Evolutionary conservation across 2,329 filamentous ascomycete species (phyloP).

Genomic region (Septoria linicola): DNA sequence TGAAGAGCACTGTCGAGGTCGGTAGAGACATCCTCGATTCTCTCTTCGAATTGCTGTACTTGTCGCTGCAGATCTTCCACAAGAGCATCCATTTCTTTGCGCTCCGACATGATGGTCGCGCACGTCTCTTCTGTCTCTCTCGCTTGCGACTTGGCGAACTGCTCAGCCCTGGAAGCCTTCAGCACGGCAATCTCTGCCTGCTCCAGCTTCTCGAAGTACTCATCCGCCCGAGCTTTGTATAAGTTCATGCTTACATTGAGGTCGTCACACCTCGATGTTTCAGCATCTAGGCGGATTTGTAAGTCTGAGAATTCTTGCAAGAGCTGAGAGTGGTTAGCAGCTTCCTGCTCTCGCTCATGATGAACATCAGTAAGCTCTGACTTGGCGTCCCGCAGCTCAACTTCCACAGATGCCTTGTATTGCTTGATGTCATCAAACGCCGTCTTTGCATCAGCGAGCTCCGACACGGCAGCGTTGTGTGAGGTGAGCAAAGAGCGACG

Average conservation of each 20-base stretch:
- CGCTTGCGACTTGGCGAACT: slow-evolving; percentile 87
- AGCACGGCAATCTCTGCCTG: slow-evolving; percentile 94
- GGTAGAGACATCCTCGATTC: slow-evolving; percentile 84
- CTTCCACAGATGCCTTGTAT: slow-evolving; percentile 73
- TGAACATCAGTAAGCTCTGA: slow-evolving; percentile 82
- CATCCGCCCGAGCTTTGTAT: slow-evolving; percentile 89
- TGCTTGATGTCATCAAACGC: slow-evolving; percentile 86
- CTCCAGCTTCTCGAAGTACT: slow-evolving; percentile 96
- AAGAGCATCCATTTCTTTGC: slow-evolving; percentile 81
- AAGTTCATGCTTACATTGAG: slow-evolving; percentile 78
- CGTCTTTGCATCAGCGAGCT: slow-evolving; percentile 81
- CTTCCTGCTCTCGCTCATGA: slow-evolving; percentile 78
- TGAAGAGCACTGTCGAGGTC: slow-evolving; percentile 83
- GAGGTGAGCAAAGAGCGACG: slow-evolving; percentile 76
- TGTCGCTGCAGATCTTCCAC: slow-evolving; percentile 89
- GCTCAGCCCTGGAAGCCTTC: slow-evolving; percentile 86
- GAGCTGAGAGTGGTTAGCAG: slow-evolving; percentile 81
- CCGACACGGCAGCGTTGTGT: slow-evolving; percentile 80
- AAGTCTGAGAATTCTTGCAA: slow-evolving; percentile 90
- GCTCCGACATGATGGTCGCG: slow-evolving; percentile 84
- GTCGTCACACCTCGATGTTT: slow-evolving; percentile 80
- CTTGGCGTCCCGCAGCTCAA: slow-evolving; percentile 79
- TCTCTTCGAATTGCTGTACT: slow-evolving; percentile 85
- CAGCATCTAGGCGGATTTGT: slow-evolving; percentile 87
- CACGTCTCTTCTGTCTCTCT: slow-evolving; percentile 89